Percentiles rank a stretch among this genome's conserved stretches.
Evolutionary conservation across 176 grass and related monocot species (phyloP).

Genomic region (Guadua angustifolia): DNA sequence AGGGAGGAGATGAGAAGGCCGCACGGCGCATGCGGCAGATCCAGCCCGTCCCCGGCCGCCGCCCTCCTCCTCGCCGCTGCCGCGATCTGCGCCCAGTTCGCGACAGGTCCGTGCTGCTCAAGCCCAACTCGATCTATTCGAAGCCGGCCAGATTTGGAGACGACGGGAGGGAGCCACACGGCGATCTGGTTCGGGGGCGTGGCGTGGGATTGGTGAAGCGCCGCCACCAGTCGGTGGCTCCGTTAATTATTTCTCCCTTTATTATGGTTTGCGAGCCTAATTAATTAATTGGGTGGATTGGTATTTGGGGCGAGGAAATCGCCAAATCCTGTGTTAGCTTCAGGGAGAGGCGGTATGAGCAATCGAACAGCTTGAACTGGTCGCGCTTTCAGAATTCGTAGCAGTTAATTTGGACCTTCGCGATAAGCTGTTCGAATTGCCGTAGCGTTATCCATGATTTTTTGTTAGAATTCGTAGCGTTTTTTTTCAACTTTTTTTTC

Average conservation of each 20-base stretch:
- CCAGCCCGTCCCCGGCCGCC: conserved; percentile 33
- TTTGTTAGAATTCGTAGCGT: not conserved
- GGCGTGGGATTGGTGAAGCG: not conserved
- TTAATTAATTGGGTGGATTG: not conserved
- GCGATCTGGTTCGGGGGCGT: conserved; percentile 29
- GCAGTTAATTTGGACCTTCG: not conserved
- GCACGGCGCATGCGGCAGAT: conserved; percentile 43
- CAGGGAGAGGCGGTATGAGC: not conserved
- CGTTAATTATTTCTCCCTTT: not conserved
- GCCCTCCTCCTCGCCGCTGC: conserved; percentile 43
- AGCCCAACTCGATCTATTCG: not conserved
- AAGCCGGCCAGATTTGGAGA: not conserved
- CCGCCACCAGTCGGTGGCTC: not conserved
- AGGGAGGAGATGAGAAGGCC: conserved; percentile 53
- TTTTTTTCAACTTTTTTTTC: not conserved
- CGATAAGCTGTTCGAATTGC: not conserved
- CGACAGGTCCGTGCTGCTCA: conserved; percentile 44
- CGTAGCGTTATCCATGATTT: no score
- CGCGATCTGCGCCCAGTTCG: conserved; percentile 51
- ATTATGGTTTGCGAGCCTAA: not conserved
- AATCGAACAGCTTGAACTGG: not conserved
- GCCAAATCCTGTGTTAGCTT: not conserved
- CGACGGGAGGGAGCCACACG: not conserved
- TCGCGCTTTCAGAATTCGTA: not conserved
- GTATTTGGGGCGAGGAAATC: not conserved